Evolutionary conservation across 257 asterid species (phyloP).

Genomic region (Solanum microdontum): DNA sequence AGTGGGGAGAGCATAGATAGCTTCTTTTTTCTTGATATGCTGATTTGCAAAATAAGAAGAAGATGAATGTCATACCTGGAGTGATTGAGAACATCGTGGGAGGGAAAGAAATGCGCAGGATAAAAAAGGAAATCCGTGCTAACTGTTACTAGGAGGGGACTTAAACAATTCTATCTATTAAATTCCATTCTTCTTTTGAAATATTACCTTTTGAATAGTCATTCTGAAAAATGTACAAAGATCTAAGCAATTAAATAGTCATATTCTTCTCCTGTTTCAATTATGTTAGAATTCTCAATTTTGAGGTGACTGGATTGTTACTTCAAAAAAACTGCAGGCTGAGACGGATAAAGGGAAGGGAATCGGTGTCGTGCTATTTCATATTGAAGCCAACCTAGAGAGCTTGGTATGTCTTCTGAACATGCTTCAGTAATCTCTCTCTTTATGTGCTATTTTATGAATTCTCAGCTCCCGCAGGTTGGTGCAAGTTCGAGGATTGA

Average conservation of each 20-base stretch:
- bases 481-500: slow-evolving; percentile 62
- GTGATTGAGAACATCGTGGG: neutral
- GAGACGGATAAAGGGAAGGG: slow-evolving; percentile 65
- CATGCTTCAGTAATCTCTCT: neutral
- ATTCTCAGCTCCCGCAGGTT: slow-evolving; percentile 24
- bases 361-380: slow-evolving; percentile 72
- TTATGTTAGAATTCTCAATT: neutral
- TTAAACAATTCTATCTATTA: neutral
- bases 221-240: neutral
- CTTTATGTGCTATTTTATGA: neutral
- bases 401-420: slow-evolving; percentile 44
- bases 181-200: neutral
- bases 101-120: neutral
- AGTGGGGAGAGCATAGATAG: neutral
- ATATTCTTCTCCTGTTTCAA: neutral
- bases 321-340: slow-evolving; percentile 36
- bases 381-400: slow-evolving; percentile 64
- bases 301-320: neutral
- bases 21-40: neutral
- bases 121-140: neutral
- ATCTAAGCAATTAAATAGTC: neutral
- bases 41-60: neutral
- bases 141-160: neutral
- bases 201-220: neutral
- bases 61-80: neutral